Evolutionary conservation across 2,329 filamentous ascomycete species (phyloP), one percentile per base, ranked within the genome.

Genomic region (Penicillium sp.): DNA sequence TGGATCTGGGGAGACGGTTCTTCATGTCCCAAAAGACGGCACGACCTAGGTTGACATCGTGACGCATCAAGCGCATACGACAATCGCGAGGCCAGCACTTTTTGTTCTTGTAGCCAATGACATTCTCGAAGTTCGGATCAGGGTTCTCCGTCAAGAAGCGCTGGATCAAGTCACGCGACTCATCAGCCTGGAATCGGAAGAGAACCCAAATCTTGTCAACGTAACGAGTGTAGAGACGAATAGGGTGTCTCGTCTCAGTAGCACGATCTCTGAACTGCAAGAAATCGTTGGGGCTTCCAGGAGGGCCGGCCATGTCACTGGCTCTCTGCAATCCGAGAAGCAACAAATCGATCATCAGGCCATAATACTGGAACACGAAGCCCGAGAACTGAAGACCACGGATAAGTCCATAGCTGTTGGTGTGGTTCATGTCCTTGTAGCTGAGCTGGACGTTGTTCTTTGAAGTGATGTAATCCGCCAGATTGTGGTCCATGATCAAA

Each of bases 341-440:
- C 31, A 99, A 77, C 38, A 99, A 79, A 73, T 99, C 93, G 46
- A 99, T 84, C 51, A 99, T 92, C 53, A 99, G 78, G 39, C 95
- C 93, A 62, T 99, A 99, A 78, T 91, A 99, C 68, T 99, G 93
- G 80, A 99, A 99, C 18, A 99, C 93, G 56, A 99, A 99, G 0
- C 89, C 93, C 1, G 93, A 96, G 74, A 99, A 99, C 60, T 99
- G 95, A 13, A 99, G 80, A 60, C 95, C 93, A 64, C 93, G 89
- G 63, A 99, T 96, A 87, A 99, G 88, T 60, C 93, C 93, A 67
- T 97, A 99, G 67, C 89, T 95, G 74, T 99, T 99, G 67, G 95
- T 93, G 65, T 99, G 93, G 66, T 96, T 97, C 93, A 99, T 99
- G 63, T 99, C 93, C 76, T 99, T 99, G 78, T 99, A 99, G 55